Evolutionary conservation across 202 grass and related monocot genomes (phyloP).

Genomic region (Thinopyrum obtusiflorum): DNA sequence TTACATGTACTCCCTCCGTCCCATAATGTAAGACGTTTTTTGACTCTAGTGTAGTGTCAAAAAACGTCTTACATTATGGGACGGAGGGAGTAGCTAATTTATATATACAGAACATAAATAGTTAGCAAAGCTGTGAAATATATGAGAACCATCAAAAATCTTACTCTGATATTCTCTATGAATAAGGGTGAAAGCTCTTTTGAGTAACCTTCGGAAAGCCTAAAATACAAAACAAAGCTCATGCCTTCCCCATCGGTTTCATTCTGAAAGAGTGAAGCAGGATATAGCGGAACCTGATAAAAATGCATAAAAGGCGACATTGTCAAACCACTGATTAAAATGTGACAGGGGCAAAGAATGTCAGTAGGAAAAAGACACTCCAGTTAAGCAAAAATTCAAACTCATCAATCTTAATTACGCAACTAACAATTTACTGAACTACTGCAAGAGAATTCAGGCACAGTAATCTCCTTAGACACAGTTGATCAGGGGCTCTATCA

Average conservation of each 20-base stretch:
- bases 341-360: constrained; percentile 5
- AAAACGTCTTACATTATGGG: too few species aligned
- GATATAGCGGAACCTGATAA: constrained; percentile 84
- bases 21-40: too few species aligned
- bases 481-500: constrained; percentile 1
- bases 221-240: constrained; percentile 97
- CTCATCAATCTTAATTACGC: not conserved
- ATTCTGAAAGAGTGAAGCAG: constrained; percentile 91
- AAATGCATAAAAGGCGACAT: constrained; percentile 25
- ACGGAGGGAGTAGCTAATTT: too few species aligned
- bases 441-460: not conserved
- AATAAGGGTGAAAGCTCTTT: constrained; percentile 89
- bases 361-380: not conserved
- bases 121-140: constrained; percentile 18
- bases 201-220: constrained; percentile 78
- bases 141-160: constrained; percentile 24
- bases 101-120: constrained; percentile 24
- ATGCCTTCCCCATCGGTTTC: constrained; percentile 93
- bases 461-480: not conserved
- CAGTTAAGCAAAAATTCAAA: not conserved
- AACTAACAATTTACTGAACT: not conserved
- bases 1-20: too few species aligned
- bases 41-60: too few species aligned
- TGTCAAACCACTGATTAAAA: constrained; percentile 18
- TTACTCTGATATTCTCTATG: constrained; percentile 78